These are phyloP conservation scores for Penicillium psychrofluorescens DNA, from an alignment of 495 filamentous ascomycete genomes.

Conservation along the genomic window DNA sequence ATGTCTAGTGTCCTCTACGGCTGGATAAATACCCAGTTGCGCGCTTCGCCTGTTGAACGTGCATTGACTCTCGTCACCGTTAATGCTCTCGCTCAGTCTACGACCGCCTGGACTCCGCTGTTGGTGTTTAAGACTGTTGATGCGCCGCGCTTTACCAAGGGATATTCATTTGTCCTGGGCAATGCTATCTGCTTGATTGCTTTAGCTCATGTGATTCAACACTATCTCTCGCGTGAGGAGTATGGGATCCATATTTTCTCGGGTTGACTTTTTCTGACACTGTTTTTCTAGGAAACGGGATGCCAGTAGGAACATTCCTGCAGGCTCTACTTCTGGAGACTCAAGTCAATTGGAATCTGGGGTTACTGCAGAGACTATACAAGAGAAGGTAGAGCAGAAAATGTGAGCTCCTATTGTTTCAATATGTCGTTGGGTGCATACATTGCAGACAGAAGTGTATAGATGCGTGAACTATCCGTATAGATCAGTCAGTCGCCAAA, in stretches of 20 bases:
- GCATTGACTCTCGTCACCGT: constrained; percentile 45
- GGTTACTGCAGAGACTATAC: not conserved
- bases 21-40: constrained; percentile 42
- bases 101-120: constrained; percentile 29
- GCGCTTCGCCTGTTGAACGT: constrained; percentile 51
- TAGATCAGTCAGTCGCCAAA: too few species aligned
- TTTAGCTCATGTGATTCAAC: constrained; percentile 24
- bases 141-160: constrained; percentile 40
- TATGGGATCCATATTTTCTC: constrained; percentile 3
- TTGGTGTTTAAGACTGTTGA: constrained; percentile 38
- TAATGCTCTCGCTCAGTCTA: constrained; percentile 46
- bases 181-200: constrained; percentile 38
- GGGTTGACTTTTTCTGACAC: not conserved
- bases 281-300: constrained; percentile 2
- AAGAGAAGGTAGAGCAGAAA: not conserved
- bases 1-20: constrained; percentile 30
- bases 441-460: too few species aligned
- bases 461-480: too few species aligned
- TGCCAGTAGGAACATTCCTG: not conserved
- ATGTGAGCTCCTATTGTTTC: not conserved
- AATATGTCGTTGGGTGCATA: not conserved
- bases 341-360: constrained; percentile 4
- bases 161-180: constrained; percentile 39
- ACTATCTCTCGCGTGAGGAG: constrained; percentile 17
- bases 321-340: not conserved